Conservation (phyloP, 495 filamentous ascomycete genomes). For the Cenococcum geophilum region DNA sequence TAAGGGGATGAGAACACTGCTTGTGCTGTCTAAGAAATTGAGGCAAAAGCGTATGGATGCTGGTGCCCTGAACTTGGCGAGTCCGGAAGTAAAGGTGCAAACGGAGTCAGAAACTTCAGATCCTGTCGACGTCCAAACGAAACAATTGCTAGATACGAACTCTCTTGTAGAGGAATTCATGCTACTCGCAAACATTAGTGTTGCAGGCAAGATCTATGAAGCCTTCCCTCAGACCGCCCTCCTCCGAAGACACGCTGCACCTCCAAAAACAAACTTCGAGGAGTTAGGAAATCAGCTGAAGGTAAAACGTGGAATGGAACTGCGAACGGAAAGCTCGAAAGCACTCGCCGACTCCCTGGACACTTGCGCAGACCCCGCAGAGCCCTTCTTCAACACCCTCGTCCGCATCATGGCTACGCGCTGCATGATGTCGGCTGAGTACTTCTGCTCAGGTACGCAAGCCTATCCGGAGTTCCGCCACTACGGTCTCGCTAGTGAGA, state of each 20-base stretch:
- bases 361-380: constrained; percentile 66
- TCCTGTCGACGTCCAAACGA: constrained; percentile 92
- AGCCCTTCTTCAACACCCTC: constrained; percentile 98
- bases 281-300: constrained; percentile 83
- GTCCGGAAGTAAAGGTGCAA: constrained; percentile 90
- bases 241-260: constrained; percentile 82
- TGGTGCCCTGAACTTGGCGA: constrained; percentile 88
- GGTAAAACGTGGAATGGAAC: constrained; percentile 70
- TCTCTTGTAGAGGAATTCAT: constrained; percentile 98
- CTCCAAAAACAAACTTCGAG: constrained; percentile 93
- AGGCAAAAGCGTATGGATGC: constrained; percentile 92
- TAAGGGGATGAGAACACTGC: constrained; percentile 76
- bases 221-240: constrained; percentile 93
- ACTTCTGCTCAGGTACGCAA: constrained; percentile 91
- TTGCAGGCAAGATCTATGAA: constrained; percentile 78
- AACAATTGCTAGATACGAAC: constrained; percentile 89
- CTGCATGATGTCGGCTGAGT: constrained; percentile 99
- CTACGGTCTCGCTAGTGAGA: constrained; percentile 88
- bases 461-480: constrained; percentile 90
- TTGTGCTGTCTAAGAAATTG: constrained; percentile 89
- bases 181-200: constrained; percentile 94
- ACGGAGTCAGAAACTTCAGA: constrained; percentile 92
- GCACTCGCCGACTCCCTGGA: constrained; percentile 89
- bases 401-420: constrained; percentile 94
- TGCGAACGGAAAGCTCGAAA: constrained; percentile 77